Conservation (phyloP, 345 rosid genomes). For the Euphorbia pulcherrima region DNA sequence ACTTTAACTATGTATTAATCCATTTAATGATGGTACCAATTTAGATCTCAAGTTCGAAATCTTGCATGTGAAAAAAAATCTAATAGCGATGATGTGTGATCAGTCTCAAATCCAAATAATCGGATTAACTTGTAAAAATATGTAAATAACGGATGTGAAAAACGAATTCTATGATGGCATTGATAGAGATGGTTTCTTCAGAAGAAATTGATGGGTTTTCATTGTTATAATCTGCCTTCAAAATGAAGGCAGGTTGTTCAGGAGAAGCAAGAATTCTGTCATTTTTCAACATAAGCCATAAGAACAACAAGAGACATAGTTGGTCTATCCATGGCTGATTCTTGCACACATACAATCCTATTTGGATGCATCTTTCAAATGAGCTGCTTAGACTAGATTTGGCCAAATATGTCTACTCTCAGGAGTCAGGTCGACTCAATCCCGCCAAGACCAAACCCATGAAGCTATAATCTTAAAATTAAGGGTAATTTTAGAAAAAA, state of each 20-base stretch:
- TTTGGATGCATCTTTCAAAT: slow-evolving; percentile 45
- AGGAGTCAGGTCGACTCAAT: no score
- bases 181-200: slow-evolving; percentile 12
- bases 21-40: no score
- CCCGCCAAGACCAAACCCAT: no score
- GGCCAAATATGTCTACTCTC: no score
- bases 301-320: slow-evolving; percentile 46
- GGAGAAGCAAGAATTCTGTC: slow-evolving; percentile 40
- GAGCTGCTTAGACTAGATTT: no score
- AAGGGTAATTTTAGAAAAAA: no score
- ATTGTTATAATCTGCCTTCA: slow-evolving; percentile 11
- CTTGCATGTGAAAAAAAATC: no score
- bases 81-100: no score
- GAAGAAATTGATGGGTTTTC: slow-evolving; percentile 3
- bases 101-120: no score
- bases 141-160: slow-evolving; percentile 14
- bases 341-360: slow-evolving; percentile 67
- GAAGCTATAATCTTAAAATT: no score
- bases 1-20: not conserved
- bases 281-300: slow-evolving; percentile 48
- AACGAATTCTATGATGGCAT: slow-evolving; percentile 15
- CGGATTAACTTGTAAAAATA: no score
- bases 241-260: slow-evolving; percentile 43
- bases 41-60: no score
- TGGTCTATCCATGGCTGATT: slow-evolving; percentile 43